Conservation (phyloP, 768 basidiomycete species). For the Cystofilobasidium bisporidii region DNA sequence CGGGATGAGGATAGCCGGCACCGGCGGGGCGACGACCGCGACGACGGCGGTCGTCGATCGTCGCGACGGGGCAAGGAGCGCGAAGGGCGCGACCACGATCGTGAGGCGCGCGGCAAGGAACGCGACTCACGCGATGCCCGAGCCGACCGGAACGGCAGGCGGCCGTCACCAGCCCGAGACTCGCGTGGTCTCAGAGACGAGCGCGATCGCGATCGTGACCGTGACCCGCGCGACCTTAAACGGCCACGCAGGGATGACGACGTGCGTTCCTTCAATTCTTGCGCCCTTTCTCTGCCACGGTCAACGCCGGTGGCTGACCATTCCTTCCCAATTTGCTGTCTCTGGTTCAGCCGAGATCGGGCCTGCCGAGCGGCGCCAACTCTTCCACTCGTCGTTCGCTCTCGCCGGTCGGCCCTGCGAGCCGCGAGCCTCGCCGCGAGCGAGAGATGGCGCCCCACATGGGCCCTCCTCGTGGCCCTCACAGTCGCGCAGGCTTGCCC, state of each 20-base stretch:
- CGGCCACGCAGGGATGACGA: not conserved
- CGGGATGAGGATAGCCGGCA: not conserved
- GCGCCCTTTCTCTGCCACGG: no score
- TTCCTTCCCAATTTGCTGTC: not conserved
- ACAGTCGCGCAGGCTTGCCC: no score
- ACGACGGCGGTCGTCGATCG: not conserved
- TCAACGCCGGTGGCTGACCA: no score
- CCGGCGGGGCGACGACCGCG: not conserved
- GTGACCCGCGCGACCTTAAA: not conserved
- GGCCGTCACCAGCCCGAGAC: slow-evolving; percentile 38
- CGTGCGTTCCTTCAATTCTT: not conserved
- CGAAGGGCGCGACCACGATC: slow-evolving; percentile 5
- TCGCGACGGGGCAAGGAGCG: not conserved
- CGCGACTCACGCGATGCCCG: slow-evolving; percentile 55
- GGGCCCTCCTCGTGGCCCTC: not conserved
- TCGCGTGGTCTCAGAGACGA: slow-evolving; percentile 42
- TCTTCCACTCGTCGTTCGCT: not conserved
- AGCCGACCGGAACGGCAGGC: slow-evolving; percentile 53
- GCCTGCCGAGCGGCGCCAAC: not conserved
- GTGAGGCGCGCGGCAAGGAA: slow-evolving; percentile 1
- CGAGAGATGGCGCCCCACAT: not conserved
- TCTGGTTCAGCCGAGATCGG: not conserved
- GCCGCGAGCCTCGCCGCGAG: not conserved
- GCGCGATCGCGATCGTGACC: slow-evolving; percentile 36
- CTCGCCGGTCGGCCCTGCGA: not conserved